phyloP scores from a whole-genome alignment of 306 rosid genomes.

The Rubus idaeus region DNA sequence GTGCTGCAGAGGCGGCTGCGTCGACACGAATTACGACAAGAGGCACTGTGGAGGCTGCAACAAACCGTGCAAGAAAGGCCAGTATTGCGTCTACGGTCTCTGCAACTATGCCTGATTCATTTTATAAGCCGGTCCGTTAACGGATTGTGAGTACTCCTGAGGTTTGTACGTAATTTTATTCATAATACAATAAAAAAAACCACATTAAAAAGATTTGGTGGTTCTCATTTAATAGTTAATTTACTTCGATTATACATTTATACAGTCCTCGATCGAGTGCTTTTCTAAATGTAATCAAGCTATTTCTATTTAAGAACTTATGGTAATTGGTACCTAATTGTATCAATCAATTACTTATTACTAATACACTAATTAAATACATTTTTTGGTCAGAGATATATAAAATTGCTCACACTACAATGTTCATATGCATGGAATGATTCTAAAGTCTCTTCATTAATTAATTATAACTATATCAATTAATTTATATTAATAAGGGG shows the following conservation, averaged over 20 bases:
- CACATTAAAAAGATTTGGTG: background rate
- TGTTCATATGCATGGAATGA: background rate
- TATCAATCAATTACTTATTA: background rate
- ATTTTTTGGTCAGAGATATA: background rate
- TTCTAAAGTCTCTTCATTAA: too few relatives aligned
- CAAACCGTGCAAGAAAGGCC: constrained; percentile 32
- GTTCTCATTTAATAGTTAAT: background rate
- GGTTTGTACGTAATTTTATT: constrained; percentile 17
- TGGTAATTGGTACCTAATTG: background rate
- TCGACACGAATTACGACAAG: constrained; percentile 55
- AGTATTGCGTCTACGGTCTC: constrained; percentile 62
- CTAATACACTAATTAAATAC: background rate
- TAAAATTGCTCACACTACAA: background rate
- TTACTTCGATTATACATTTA: background rate
- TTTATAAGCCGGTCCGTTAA: background rate
- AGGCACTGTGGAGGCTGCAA: constrained; percentile 80
- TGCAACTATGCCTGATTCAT: constrained; percentile 61
- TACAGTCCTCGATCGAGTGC: constrained; percentile 1
- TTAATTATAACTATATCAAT: too few relatives aligned
- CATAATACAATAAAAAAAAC: constrained; percentile 17
- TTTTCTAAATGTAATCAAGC: constrained; percentile 7
- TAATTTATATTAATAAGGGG: too few relatives aligned
- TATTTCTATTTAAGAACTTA: background rate
- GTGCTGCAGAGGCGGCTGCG: constrained; percentile 78
- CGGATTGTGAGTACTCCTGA: constrained; percentile 8